Evolutionary conservation across 129 eudicot genomes (phyloP).

Genomic region (Flaveria ramosissima): DNA sequence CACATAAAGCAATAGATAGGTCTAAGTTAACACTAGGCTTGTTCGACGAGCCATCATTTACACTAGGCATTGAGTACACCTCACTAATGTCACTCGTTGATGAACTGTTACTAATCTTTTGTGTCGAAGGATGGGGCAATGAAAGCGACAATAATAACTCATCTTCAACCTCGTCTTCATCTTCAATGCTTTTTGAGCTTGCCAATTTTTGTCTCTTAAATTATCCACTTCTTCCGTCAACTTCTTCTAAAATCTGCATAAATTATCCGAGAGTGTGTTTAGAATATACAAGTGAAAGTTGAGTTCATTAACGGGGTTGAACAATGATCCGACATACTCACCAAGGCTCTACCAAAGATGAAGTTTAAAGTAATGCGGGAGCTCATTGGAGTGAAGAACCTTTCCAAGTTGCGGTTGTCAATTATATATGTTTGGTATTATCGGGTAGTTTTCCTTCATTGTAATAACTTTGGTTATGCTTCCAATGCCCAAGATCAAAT

Average conservation of each 20-base stretch:
- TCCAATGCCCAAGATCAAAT: no score
- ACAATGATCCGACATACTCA: no score
- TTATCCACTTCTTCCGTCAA: conserved; percentile 23
- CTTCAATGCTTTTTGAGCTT: conserved; percentile 12
- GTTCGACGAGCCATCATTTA: conserved; percentile 13
- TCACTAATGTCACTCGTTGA: conserved; percentile 60
- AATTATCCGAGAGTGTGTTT: no score
- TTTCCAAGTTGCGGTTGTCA: no score
- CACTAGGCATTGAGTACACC: conserved; percentile 36
- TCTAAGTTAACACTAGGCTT: conserved; percentile 51
- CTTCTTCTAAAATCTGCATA: conserved; percentile 36
- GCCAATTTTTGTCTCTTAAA: conserved; percentile 40
- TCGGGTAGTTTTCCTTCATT: no score
- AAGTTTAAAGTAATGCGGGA: no score
- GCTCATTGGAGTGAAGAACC: no score
- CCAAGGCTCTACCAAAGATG: no score
- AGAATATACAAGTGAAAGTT: no score
- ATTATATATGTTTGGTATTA: no score
- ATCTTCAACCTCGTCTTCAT: conserved; percentile 24
- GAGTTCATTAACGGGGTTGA: no score
- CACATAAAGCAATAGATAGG: conserved; percentile 61
- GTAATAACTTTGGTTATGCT: no score
- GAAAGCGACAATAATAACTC: conserved; percentile 63
- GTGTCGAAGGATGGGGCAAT: conserved; percentile 45
- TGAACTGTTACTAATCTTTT: conserved; percentile 48